Percentiles rank a stretch among this genome's conserved stretches.
These are phyloP conservation scores for Linum trigynum DNA, from an alignment of 345 rosid genomes.

Conservation along the genomic window DNA sequence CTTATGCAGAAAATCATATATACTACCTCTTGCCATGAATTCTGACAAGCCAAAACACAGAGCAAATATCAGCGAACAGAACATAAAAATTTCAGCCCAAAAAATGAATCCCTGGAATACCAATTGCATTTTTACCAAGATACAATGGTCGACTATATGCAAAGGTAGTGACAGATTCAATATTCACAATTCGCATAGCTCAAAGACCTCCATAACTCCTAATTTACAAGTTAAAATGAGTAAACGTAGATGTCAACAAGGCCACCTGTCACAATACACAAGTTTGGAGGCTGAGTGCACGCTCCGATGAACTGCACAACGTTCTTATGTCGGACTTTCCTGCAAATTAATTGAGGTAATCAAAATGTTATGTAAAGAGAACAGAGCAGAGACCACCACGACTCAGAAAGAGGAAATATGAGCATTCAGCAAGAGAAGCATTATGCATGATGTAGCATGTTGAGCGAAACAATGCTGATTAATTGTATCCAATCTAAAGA, in stretches of 20 bases:
- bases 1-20: conserved; percentile 82
- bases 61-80: conserved; percentile 10
- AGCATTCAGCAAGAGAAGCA: neutral
- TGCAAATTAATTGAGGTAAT: conserved; percentile 22
- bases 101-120: conserved; percentile 7
- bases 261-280: conserved; percentile 91
- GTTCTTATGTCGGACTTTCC: conserved; percentile 92
- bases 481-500: no score
- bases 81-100: conserved; percentile 11
- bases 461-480: no score
- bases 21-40: conserved; percentile 88
- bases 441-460: no score
- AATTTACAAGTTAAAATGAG: no score
- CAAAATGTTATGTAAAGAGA: neutral
- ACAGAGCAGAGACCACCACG: neutral
- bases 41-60: conserved; percentile 43
- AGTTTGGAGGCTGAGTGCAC: conserved; percentile 71
- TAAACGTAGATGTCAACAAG: conserved; percentile 1
- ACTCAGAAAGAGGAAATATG: neutral
- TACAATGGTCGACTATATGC: conserved; percentile 10
- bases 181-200: neutral
- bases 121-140: conserved; percentile 10
- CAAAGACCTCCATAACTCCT: neutral
- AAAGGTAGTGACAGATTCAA: neutral
- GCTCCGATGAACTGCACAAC: conserved; percentile 94